phyloP scores from a whole-genome alignment of 139 green algal species.

The Pseudopediastrum boryanum region DNA sequence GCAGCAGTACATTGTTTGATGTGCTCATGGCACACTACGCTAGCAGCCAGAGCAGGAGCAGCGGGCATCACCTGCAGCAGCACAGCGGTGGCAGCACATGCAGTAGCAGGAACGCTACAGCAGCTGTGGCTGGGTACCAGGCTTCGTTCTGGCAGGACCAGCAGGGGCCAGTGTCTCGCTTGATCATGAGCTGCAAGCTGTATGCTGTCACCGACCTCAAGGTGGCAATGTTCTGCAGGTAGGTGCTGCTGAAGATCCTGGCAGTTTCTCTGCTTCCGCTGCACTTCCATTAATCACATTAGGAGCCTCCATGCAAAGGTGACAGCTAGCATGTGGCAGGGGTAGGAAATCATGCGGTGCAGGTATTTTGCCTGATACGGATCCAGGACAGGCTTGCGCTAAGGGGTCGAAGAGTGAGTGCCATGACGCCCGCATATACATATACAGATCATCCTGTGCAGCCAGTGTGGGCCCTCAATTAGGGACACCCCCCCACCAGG shows the following conservation, averaged over 20 bases:
- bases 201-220: slow-evolving; percentile 10
- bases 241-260: not conserved
- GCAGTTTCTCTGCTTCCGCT: not conserved
- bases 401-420: too few relatives aligned
- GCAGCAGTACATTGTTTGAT: slow-evolving; percentile 21
- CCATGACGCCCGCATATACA: not conserved
- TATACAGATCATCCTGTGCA: not conserved
- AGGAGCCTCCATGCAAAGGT: too few relatives aligned
- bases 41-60: slow-evolving; percentile 13
- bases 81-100: too few relatives aligned
- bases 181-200: slow-evolving; percentile 19
- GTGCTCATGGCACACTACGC: slow-evolving; percentile 30
- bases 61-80: too few relatives aligned
- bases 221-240: slow-evolving; percentile 28
- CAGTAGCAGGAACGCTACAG: not conserved
- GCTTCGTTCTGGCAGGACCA: slow-evolving; percentile 27
- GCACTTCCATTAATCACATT: too few relatives aligned
- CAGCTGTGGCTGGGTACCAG: not conserved
- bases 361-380: too few relatives aligned
- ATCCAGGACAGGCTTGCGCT: too few relatives aligned
- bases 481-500: not conserved
- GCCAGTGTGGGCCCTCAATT: too few relatives aligned
- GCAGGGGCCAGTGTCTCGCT: slow-evolving; percentile 28
- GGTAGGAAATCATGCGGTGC: too few relatives aligned
- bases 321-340: too few relatives aligned